A percentile compares a stretch with the other conserved stretches of the same genome.
Conservation (phyloP, 805 yeast species). For the Naumovozyma castellii region DNA sequence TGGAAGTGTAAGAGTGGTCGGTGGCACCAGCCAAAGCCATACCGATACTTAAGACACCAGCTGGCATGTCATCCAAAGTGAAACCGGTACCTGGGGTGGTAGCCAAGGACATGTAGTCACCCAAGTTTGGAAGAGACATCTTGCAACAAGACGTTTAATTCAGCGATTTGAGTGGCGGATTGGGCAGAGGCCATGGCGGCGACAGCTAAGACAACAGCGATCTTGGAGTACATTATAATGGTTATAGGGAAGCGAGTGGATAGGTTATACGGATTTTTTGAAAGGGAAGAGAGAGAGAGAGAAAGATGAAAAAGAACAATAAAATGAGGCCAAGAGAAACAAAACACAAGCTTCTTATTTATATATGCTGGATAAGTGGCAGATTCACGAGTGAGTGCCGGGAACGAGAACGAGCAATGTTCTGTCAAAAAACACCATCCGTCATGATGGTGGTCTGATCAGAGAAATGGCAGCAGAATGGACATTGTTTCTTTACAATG, state of each 20-base stretch:
- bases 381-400: too few relatives aligned
- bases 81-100: constrained; percentile 9
- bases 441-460: too few relatives aligned
- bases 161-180: constrained; percentile 14
- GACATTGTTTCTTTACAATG: too few relatives aligned
- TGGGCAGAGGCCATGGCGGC: constrained; percentile 14
- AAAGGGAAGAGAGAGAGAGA: background rate
- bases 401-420: too few relatives aligned
- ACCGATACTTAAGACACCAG: constrained; percentile 17
- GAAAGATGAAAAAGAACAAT: background rate
- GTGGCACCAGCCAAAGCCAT: constrained; percentile 24
- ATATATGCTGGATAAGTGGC: too few relatives aligned
- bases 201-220: constrained; percentile 14
- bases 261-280: constrained; percentile 1
- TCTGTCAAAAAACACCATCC: too few relatives aligned
- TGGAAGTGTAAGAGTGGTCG: constrained; percentile 29
- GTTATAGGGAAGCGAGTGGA: constrained; percentile 8
- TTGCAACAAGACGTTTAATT: constrained; percentile 14
- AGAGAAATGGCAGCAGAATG: too few relatives aligned
- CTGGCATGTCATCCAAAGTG: constrained; percentile 13
- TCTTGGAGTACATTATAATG: constrained; percentile 11
- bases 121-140: constrained; percentile 15
- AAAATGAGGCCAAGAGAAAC: background rate
- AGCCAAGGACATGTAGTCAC: constrained; percentile 12
- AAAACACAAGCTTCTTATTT: too few relatives aligned